Conservation (phyloP, 148 eudicot genomes). For the Rheum nobile region DNA sequence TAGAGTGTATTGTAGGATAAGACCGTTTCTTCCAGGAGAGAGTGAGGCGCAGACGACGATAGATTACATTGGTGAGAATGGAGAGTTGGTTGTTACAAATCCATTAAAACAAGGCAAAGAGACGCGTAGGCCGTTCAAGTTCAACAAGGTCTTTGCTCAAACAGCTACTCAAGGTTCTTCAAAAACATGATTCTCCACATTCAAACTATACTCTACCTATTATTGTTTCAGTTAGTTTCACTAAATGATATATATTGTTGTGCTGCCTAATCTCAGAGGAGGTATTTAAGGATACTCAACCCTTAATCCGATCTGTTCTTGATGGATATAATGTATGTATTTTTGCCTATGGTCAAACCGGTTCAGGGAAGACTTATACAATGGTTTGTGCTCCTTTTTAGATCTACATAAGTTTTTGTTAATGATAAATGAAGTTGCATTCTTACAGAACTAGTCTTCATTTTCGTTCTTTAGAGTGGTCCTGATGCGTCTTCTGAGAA, state of each 20-base stretch:
- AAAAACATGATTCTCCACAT: background rate
- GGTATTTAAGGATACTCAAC: conserved; percentile 75
- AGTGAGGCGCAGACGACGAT: conserved; percentile 60
- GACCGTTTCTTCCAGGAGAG: conserved; percentile 86
- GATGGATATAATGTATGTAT: conserved; percentile 90
- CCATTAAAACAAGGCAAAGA: conserved; percentile 78
- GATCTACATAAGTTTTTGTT: background rate
- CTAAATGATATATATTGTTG: background rate
- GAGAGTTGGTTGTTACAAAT: conserved; percentile 67
- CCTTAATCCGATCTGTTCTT: conserved; percentile 77
- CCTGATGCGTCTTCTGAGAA: conserved; percentile 51
- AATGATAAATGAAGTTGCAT: background rate
- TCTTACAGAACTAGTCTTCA: conserved; percentile 2
- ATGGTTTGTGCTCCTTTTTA: conserved; percentile 38
- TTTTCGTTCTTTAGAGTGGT: conserved; percentile 41
- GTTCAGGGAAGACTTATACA: conserved; percentile 93
- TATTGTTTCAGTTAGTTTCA: background rate
- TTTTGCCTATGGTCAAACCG: conserved; percentile 94
- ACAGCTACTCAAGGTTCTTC: conserved; percentile 67
- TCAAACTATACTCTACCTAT: background rate
- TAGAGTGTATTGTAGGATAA: conserved; percentile 80
- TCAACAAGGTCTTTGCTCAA: conserved; percentile 80
- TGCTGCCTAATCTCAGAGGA: conserved; percentile 42
- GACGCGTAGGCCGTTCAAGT: conserved; percentile 61
- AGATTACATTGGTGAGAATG: conserved; percentile 79